These are phyloP conservation scores for Dendrostoma leiphaemia DNA, from an alignment of 2,329 filamentous ascomycete species.

Conservation along the genomic window DNA sequence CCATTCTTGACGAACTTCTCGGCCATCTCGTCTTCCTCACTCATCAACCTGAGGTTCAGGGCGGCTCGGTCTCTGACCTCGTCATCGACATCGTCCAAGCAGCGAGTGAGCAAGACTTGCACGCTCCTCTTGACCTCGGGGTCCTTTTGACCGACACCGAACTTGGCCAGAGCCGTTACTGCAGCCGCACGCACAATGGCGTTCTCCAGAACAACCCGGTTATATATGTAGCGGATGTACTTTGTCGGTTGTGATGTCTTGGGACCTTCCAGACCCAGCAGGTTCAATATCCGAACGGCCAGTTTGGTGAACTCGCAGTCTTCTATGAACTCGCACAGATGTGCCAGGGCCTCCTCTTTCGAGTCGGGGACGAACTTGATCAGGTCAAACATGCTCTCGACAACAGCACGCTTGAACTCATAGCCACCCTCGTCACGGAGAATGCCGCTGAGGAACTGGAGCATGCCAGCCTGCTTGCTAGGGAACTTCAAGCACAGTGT, in stretches of 20 bases:
- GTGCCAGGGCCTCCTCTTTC: constrained; percentile 78
- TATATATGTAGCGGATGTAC: constrained; percentile 99
- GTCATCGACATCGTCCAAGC: constrained; percentile 94
- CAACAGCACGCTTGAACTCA: constrained; percentile 95
- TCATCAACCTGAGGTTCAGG: constrained; percentile 88
- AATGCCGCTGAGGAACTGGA: constrained; percentile 95
- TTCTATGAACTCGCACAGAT: constrained; percentile 98
- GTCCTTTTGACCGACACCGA: constrained; percentile 94
- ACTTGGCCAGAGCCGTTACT: constrained; percentile 93
- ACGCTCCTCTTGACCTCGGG: constrained; percentile 96
- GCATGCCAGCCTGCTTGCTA: constrained; percentile 96
- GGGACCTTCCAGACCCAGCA: constrained; percentile 90
- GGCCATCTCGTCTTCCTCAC: constrained; percentile 84
- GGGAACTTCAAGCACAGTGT: constrained; percentile 97
- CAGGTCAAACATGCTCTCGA: constrained; percentile 98
- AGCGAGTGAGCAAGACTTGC: constrained; percentile 85
- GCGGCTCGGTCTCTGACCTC: constrained; percentile 96
- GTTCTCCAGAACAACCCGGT: constrained; percentile 95
- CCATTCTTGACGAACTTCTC: constrained; percentile 90
- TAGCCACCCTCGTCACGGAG: constrained; percentile 95
- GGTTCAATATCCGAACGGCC: constrained; percentile 89
- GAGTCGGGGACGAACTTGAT: constrained; percentile 98
- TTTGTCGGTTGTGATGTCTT: constrained; percentile 96
- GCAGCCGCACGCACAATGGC: constrained; percentile 92
- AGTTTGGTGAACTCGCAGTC: constrained; percentile 99